Base-by-base conservation (phyloP, 192 early-diverging fungal species). In the Allomyces javanicus region DNA sequence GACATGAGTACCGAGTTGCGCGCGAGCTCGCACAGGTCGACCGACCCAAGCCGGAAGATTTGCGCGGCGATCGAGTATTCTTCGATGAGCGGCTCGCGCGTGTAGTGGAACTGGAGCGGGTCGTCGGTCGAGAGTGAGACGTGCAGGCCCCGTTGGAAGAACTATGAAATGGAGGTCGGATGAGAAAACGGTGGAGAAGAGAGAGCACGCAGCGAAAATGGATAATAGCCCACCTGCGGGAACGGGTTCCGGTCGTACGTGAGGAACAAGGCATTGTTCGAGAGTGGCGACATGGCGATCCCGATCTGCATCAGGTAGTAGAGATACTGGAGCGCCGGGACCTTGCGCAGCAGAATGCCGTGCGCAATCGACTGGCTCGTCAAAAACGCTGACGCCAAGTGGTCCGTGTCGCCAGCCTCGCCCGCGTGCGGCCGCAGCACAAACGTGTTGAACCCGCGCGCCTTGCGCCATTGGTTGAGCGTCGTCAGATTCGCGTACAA, bases 31-130 rank as follows among this genome's bases (percentile, higher is more conserved):
- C 92, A 94, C 90, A 95, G 93, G 69, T 97, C 94, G 4, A 86
- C 79, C 22, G 82, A 75, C n/a, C 89, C 89, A 25, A 91, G 75
- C 71, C 94, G 94, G 89, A 89, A 97, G 66, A 97, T 97, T 85
- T 94, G 92, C 33, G 92, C 88, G 3, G 90, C 92, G 0, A 94
- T 88, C 67, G 89, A 90, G 74, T 92, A 97, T 72, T 97, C 94
- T 72, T 97, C 94, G 75, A 94, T 97, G 73, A 97, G 68, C 0
- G 94, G 94, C 72, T 97, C 94, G 71, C 89, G 92, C 10, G 94
- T 97, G 65, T 90, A 93, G 70, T 97, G 94, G 76, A 97, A 94
- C 74, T 97, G 94, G 45, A 97, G 68, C 11, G 94, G 94, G 73
- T 97, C 94, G 69, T 97, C 94, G 2, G 91, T 93, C 21, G 89